phyloP scores from a whole-genome alignment of 1,284 basidiomycete species.

The Cryptococcus maquisensis region DNA sequence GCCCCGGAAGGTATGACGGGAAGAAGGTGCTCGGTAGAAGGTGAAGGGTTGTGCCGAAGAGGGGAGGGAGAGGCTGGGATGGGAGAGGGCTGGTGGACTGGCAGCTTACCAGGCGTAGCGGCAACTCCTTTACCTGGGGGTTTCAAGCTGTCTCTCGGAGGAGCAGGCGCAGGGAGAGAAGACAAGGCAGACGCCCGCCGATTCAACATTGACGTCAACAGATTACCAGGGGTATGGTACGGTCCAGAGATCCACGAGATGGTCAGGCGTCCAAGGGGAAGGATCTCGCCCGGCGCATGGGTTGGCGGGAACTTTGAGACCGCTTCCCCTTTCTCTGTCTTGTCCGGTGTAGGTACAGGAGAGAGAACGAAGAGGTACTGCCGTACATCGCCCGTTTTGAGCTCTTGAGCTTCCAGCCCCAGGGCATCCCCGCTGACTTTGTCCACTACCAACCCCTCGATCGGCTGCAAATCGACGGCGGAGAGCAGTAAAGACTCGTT shows the following conservation, averaged over 20 bases:
- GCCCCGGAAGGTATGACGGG: too few species aligned
- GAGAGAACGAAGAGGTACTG: slow-evolving; percentile 78
- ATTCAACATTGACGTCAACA: slow-evolving; percentile 63
- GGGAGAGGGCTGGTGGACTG: background rate
- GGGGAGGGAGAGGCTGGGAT: too few species aligned
- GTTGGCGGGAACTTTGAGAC: slow-evolving; percentile 53
- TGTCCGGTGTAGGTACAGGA: slow-evolving; percentile 47
- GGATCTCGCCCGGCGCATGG: slow-evolving; percentile 61
- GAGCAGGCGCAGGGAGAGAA: background rate
- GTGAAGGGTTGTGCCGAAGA: too few species aligned
- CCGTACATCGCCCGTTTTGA: slow-evolving; percentile 63
- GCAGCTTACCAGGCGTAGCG: background rate
- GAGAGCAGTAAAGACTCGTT: slow-evolving; percentile 71
- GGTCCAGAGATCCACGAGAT: slow-evolving; percentile 60
- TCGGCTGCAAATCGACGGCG: slow-evolving; percentile 65
- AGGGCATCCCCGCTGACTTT: slow-evolving; percentile 49
- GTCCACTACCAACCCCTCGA: slow-evolving; percentile 62
- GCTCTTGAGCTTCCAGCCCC: slow-evolving; percentile 52
- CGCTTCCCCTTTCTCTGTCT: background rate
- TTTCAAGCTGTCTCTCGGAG: background rate
- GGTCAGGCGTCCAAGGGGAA: slow-evolving; percentile 73
- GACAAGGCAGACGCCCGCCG: slow-evolving; percentile 18
- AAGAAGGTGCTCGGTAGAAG: too few species aligned
- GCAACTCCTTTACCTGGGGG: slow-evolving; percentile 1
- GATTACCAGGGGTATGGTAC: slow-evolving; percentile 67